These are phyloP conservation scores for Micromonas pusilla DNA, from an alignment of 139 green algal genomes.

Conservation along the genomic window DNA sequence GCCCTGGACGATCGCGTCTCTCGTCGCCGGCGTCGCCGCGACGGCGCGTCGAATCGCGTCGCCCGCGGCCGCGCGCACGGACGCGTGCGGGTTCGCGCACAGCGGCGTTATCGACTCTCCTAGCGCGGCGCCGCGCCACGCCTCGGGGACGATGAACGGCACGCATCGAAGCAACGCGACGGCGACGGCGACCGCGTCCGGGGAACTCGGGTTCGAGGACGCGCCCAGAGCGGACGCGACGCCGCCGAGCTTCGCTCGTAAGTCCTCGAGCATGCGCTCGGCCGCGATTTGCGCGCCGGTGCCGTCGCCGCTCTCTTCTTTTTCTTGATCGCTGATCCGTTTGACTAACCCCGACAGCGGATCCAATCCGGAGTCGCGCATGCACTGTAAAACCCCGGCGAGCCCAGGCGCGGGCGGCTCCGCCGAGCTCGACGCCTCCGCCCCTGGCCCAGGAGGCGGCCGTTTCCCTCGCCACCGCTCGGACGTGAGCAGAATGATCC, in stretches of 20 bases:
- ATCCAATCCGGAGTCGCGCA: neutral
- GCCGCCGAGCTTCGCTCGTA: too few species aligned
- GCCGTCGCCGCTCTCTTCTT: too few species aligned
- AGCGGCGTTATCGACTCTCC: neutral
- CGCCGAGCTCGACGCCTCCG: too few species aligned
- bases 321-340: neutral
- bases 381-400: neutral
- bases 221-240: too few species aligned
- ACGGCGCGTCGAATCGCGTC: conserved; percentile 41
- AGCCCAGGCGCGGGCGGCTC: neutral
- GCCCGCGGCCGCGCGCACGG: conserved; percentile 51
- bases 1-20: conserved; percentile 41
- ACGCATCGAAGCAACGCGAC: conserved; percentile 35
- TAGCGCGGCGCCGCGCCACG: conserved; percentile 34
- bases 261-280: too few species aligned
- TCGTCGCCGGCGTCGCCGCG: conserved; percentile 49
- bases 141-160: conserved; percentile 44
- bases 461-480: too few species aligned
- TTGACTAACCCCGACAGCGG: neutral
- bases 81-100: neutral
- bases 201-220: neutral
- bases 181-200: neutral
- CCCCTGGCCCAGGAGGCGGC: too few species aligned
- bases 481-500: neutral
- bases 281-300: too few species aligned